These are phyloP conservation scores for Moniliella sp. DNA, from an alignment of 1,284 basidiomycete species.

Conservation along the genomic window DNA sequence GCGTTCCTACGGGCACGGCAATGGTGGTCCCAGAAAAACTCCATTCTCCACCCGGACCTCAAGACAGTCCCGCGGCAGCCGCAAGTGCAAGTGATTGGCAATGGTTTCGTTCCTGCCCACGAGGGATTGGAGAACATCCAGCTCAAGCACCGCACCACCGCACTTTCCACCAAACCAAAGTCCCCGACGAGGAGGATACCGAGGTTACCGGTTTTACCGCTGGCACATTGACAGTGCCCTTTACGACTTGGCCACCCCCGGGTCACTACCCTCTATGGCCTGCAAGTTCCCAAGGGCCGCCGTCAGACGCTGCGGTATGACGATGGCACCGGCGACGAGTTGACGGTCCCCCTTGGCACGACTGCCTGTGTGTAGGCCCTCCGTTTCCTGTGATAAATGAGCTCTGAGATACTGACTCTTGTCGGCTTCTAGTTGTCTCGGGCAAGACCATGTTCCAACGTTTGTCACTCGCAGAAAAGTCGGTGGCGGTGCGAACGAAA, in stretches of 20 bases:
- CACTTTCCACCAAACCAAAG: constrained; percentile 66
- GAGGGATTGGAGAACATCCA: constrained; percentile 7
- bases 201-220: constrained; percentile 52
- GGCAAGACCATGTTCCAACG: constrained; percentile 69
- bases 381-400: too few species aligned
- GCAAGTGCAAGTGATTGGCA: constrained; percentile 34
- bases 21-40: constrained; percentile 5
- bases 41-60: constrained; percentile 32
- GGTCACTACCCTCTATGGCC: constrained; percentile 67
- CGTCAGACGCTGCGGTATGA: constrained; percentile 58
- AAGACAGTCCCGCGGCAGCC: constrained; percentile 29
- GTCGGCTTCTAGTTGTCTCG: constrained; percentile 6
- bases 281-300: constrained; percentile 50
- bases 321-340: constrained; percentile 63
- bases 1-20: constrained; percentile 15
- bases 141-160: constrained; percentile 55
- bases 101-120: constrained; percentile 9
- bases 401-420: not conserved
- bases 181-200: constrained; percentile 54
- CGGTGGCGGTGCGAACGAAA: constrained; percentile 45
- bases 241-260: constrained; percentile 57
- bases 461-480: constrained; percentile 52
- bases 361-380: constrained; percentile 51
- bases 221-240: constrained; percentile 74
- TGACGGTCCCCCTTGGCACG: constrained; percentile 60